Conservation (phyloP, 2,329 filamentous ascomycete genomes). For the Colletotrichum sp. region DNA sequence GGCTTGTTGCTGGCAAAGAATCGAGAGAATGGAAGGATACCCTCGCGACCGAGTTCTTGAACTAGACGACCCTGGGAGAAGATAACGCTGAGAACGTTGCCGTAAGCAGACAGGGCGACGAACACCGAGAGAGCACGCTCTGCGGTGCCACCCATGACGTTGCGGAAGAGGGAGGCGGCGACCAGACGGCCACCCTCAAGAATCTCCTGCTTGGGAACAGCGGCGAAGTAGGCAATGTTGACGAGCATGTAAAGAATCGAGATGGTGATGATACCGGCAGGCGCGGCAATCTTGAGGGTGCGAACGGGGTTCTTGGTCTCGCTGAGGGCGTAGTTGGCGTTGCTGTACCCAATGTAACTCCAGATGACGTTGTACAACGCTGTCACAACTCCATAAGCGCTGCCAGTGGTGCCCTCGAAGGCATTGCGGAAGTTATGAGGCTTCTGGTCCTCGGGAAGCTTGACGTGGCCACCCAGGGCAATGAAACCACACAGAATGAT, state of each 20-base stretch:
- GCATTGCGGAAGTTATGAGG: conserved; percentile 67
- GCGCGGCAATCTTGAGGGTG: conserved; percentile 70
- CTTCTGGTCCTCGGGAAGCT: conserved; percentile 53
- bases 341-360: conserved; percentile 72
- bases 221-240: conserved; percentile 72
- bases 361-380: conserved; percentile 76
- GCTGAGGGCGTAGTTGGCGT: conserved; percentile 69
- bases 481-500: conserved; percentile 68
- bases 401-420: conserved; percentile 70
- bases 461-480: conserved; percentile 65
- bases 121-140: conserved; percentile 68
- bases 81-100: conserved; percentile 71
- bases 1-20: conserved; percentile 70
- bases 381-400: conserved; percentile 70
- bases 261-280: conserved; percentile 62
- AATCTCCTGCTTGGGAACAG: conserved; percentile 58
- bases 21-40: conserved; percentile 66
- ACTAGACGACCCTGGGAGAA: conserved; percentile 72
- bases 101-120: conserved; percentile 70
- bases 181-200: conserved; percentile 55
- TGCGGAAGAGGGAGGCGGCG: conserved; percentile 60
- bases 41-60: conserved; percentile 70
- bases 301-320: conserved; percentile 70
- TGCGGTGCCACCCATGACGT: conserved; percentile 57
- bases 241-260: conserved; percentile 69